Percentiles rank a stretch among this genome's conserved stretches.
These are phyloP conservation scores for Xylaria sp. DNA, from an alignment of 2,329 filamentous ascomycete genomes.

Conservation along the genomic window DNA sequence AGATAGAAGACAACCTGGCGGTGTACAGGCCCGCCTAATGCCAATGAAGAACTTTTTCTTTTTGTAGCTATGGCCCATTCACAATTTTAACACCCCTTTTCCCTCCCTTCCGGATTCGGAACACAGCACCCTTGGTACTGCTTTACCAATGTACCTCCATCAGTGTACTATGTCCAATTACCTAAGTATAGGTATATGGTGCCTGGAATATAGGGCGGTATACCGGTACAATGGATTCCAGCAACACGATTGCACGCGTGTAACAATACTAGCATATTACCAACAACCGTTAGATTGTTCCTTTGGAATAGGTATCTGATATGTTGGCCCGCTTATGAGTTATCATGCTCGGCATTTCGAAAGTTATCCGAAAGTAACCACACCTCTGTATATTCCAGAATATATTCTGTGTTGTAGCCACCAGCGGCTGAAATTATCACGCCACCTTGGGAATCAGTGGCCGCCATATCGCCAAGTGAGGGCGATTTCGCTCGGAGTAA, in stretches of 20 bases:
- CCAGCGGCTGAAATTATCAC: conserved; percentile 8
- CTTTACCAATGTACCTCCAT: conserved; percentile 11
- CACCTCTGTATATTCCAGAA: background rate
- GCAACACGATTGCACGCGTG: background rate
- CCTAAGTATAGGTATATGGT: background rate
- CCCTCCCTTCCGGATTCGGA: conserved; percentile 19
- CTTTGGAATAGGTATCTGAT: background rate
- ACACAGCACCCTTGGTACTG: conserved; percentile 9
- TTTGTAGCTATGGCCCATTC: conserved; percentile 16
- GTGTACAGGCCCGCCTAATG: conserved; percentile 3
- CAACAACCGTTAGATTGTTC: background rate
- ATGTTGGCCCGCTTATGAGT: background rate
- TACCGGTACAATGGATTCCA: background rate
- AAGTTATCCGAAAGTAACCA: conserved; percentile 18
- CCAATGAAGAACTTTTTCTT: conserved; percentile 11
- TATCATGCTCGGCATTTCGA: conserved; percentile 14
- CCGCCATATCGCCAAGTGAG: background rate
- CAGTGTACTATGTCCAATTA: background rate
- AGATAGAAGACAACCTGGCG: background rate
- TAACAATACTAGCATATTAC: background rate
- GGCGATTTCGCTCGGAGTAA: background rate
- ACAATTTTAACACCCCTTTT: conserved; percentile 28
- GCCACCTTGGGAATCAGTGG: conserved; percentile 10
- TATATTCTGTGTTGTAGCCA: background rate
- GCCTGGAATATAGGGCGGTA: background rate